These are phyloP conservation scores for Cryphonectria radicalis DNA, from an alignment of 2,329 filamentous ascomycete genomes.

Conservation along the genomic window DNA sequence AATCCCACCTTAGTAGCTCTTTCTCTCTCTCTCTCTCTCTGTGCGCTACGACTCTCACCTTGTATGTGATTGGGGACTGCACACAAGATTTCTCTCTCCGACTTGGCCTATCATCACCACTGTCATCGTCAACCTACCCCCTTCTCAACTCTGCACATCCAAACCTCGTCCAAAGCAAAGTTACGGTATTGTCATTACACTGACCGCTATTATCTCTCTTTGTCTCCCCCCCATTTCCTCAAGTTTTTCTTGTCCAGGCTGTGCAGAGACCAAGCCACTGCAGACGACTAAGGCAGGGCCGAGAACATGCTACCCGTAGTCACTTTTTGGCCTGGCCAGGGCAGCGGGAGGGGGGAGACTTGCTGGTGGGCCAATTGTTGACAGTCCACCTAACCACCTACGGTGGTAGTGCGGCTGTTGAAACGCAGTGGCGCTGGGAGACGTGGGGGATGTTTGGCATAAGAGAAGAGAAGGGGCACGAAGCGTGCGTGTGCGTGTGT, in stretches of 20 bases:
- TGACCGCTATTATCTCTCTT: not conserved
- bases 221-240: not conserved
- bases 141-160: too few relatives aligned
- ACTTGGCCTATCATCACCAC: not conserved
- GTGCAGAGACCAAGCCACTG: not conserved
- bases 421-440: conserved; percentile 23
- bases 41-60: too few relatives aligned
- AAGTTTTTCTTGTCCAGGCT: not conserved
- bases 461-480: not conserved
- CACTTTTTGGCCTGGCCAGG: not conserved
- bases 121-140: not conserved
- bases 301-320: not conserved
- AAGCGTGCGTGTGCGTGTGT: not conserved
- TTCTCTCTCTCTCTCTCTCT: too few relatives aligned
- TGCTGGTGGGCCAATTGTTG: not conserved
- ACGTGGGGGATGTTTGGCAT: not conserved
- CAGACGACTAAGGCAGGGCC: not conserved
- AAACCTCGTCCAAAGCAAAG: not conserved
- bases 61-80: too few relatives aligned
- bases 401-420: conserved; percentile 14
- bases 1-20: not conserved
- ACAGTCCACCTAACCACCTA: not conserved
- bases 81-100: not conserved
- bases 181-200: not conserved
- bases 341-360: too few relatives aligned